phyloP scores from a whole-genome alignment of 2,329 filamentous ascomycete species.

The Epichloe scottii region DNA sequence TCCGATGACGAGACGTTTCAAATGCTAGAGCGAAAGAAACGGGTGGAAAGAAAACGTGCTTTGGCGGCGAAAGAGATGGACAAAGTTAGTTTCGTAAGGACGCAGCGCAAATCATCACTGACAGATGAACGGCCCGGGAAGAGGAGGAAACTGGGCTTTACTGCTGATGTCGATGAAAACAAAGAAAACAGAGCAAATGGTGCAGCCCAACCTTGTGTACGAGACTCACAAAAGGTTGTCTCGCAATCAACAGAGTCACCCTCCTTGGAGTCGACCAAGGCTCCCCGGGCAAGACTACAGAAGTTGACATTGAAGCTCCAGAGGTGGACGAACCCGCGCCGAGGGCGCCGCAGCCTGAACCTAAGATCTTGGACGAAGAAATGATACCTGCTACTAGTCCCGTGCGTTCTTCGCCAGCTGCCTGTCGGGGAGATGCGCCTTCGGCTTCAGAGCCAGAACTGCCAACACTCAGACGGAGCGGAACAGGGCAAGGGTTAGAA shows the following conservation, averaged over 20 bases:
- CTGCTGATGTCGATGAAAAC: background rate
- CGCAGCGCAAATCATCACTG: conserved; percentile 7
- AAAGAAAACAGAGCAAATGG: background rate
- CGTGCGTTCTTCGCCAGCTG: conserved; percentile 17
- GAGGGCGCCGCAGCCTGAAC: background rate
- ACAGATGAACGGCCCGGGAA: conserved; percentile 16
- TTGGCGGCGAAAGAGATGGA: conserved; percentile 28
- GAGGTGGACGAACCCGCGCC: background rate
- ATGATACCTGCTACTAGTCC: conserved; percentile 28
- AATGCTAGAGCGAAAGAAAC: conserved; percentile 22
- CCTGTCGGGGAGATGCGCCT: conserved; percentile 9
- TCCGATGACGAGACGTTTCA: conserved; percentile 20
- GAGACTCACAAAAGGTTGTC: conserved; percentile 14
- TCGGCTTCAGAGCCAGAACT: conserved; percentile 22
- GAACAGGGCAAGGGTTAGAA: conserved; percentile 8
- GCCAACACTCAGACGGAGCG: conserved; percentile 16
- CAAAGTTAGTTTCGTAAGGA: conserved; percentile 25
- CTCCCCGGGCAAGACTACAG: conserved; percentile 15
- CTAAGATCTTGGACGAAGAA: conserved; percentile 17
- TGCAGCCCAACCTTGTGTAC: conserved; percentile 5
- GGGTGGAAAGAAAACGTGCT: conserved; percentile 25
- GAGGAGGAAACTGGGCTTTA: conserved; percentile 11
- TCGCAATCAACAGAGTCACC: conserved; percentile 14
- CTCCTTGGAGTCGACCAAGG: conserved; percentile 19
- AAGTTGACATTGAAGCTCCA: background rate